A percentile compares a stretch with the other conserved stretches of the same genome.
phyloP scores from a whole-genome alignment of 805 yeast species.

The Gaillardinia entomophila region DNA sequence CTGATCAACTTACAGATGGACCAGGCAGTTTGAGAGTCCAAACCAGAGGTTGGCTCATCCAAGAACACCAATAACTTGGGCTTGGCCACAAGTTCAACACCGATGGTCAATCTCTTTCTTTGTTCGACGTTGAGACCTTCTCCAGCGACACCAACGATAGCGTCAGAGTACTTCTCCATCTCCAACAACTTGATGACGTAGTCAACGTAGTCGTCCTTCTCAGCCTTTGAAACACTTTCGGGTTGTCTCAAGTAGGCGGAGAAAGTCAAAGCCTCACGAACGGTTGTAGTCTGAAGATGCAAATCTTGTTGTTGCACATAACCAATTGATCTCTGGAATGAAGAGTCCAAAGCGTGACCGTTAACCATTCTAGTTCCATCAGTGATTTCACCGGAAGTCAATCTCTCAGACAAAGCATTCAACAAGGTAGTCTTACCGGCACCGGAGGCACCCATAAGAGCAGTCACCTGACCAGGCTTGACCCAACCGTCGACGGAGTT shows the following conservation, averaged over 20 bases:
- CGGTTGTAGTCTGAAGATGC: constrained; percentile 26
- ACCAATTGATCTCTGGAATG: constrained; percentile 28
- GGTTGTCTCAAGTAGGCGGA: constrained; percentile 24
- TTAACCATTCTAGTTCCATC: constrained; percentile 32
- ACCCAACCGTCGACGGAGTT: constrained; percentile 76
- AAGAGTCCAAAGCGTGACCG: constrained; percentile 16
- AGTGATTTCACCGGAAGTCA: constrained; percentile 18
- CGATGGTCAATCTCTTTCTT: constrained; percentile 36
- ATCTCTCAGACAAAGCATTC: constrained; percentile 29
- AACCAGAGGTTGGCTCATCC: constrained; percentile 42
- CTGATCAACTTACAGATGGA: constrained; percentile 35
- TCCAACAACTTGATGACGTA: constrained; percentile 18
- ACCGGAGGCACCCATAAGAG: constrained; percentile 55
- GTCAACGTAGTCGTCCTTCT: constrained; percentile 20
- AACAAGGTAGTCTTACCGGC: constrained; percentile 42
- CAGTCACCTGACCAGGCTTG: constrained; percentile 77
- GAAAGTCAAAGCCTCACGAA: constrained; percentile 21
- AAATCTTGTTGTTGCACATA: constrained; percentile 31
- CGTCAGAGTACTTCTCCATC: constrained; percentile 23
- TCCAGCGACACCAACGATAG: constrained; percentile 29
- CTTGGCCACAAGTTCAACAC: constrained; percentile 37
- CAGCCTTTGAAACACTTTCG: constrained; percentile 10
- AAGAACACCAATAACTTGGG: constrained; percentile 33
- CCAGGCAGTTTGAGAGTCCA: constrained; percentile 41
- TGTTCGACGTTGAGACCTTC: constrained; percentile 37